Conservation (phyloP, 176 grass and related monocot species). For the Phragmites australis region DNA sequence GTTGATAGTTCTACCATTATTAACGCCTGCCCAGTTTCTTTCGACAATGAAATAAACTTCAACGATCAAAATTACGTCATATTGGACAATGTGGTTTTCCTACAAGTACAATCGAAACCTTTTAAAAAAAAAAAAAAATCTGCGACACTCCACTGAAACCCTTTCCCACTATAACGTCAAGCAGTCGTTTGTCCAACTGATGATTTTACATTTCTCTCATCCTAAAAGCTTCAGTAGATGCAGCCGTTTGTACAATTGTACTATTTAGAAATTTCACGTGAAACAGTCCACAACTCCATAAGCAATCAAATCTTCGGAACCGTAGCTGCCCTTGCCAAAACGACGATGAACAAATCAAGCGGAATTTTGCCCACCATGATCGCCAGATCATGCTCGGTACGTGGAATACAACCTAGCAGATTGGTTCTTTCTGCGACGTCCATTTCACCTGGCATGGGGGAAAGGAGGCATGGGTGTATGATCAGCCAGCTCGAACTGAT, state of each 20-base stretch:
- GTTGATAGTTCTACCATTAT: background rate
- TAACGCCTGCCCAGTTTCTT: background rate
- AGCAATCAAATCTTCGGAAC: background rate
- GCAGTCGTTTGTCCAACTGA: too few relatives aligned
- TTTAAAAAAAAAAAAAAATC: too few relatives aligned
- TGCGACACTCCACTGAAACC: background rate
- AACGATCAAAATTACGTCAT: background rate
- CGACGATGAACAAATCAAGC: background rate
- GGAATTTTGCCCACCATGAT: background rate
- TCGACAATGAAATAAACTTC: background rate
- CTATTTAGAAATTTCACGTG: too few relatives aligned
- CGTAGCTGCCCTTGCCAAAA: background rate
- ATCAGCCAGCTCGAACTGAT: background rate
- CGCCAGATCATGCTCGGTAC: background rate
- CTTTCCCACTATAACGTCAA: too few relatives aligned
- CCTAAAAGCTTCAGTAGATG: too few relatives aligned
- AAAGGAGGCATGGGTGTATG: background rate
- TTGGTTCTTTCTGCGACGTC: slow-evolving; percentile 3
- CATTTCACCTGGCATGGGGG: background rate
- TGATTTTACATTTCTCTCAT: too few relatives aligned
- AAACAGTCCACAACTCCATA: too few relatives aligned
- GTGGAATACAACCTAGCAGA: background rate
- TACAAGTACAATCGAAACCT: too few relatives aligned
- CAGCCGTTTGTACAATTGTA: too few relatives aligned
- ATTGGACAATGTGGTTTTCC: background rate